Conservation (phyloP, 495 filamentous ascomycete species). For the Platismatia glauca region DNA sequence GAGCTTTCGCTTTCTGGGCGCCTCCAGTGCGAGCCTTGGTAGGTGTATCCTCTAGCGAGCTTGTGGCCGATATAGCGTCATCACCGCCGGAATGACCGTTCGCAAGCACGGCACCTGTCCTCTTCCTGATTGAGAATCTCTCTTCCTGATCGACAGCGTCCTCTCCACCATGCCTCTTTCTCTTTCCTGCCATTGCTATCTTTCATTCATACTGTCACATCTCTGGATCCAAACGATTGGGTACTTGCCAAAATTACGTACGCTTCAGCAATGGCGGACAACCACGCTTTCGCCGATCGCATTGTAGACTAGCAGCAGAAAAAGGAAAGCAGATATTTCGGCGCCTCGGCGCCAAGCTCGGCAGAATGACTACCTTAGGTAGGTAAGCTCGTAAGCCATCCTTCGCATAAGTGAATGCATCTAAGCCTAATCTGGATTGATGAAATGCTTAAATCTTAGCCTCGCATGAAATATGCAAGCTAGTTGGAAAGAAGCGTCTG, state of each 20-base stretch:
- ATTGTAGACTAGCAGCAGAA: neutral
- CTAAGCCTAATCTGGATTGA: no score
- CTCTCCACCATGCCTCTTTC: conserved; percentile 12
- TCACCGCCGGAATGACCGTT: conserved; percentile 3
- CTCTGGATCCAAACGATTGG: no score
- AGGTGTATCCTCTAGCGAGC: conserved; percentile 9
- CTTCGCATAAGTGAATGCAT: no score
- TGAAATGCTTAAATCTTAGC: no score
- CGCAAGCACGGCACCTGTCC: neutral
- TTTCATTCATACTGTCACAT: neutral
- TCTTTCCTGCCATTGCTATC: conserved; percentile 14
- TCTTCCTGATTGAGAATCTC: conserved; percentile 1
- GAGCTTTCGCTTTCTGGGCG: conserved; percentile 17
- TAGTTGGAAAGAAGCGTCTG: no score
- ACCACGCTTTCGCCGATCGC: neutral
- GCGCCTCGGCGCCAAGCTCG: no score
- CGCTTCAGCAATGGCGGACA: neutral
- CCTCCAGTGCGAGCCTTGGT: conserved; percentile 22
- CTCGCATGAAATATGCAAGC: no score
- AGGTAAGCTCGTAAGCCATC: no score
- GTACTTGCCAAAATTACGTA: neutral
- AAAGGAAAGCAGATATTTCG: neutral
- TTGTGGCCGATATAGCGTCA: neutral
- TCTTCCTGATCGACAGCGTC: conserved; percentile 2
- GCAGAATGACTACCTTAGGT: no score